Evolutionary conservation across 371 early-diverging fungal genomes (phyloP), one percentile per base, ranked within the genome.

Genomic region (Mortierella sp.): DNA sequence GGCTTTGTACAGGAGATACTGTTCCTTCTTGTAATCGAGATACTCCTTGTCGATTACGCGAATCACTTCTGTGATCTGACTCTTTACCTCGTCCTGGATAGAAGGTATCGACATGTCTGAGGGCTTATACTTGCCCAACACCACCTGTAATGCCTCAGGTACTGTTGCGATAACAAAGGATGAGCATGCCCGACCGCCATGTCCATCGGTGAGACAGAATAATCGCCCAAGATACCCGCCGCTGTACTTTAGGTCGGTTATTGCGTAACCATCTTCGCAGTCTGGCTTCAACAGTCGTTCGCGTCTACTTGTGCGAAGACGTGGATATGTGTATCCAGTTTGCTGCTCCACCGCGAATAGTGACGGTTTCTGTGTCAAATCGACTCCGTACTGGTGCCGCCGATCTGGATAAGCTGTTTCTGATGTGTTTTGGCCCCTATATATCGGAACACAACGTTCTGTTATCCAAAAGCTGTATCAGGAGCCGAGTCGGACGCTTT

Each of bases 161-260:
- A 87, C 80, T 13, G 83, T 80, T 27, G 82, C 79, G 1, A 86
- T 86, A 63, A 89, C 87, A 52, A 79, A 89, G 29, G 85, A 84
- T 21, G 89, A 86, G 45, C 89, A 89, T 0, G 86, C 89, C 12
- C 83, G 83, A 1, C 89, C 89, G 25, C 89, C 89, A 60, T 89
- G 89, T 0, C 89, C 89, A 72, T 89, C 89, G 1, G 89, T 85
- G 25, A 89, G 65, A 12, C 87, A 82, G 66, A 85, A 89, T 13
- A 88, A 58, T 24, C 89, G 82, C 0, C 88, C 85, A 5, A 82
- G 68, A 34, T 49, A 71, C 13, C 77, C 79, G 22, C 65, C 80
- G 10, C 53, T 47, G 27, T 66, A 55, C 28, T 63, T 54, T 44
- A 89, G 71, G 57, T 89, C 89, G 19, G 85, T 79, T 9, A 89